Evolutionary conservation across 2,329 filamentous ascomycete species (phyloP), one percentile per base, ranked within the genome.

Genomic region (Penicillium brasilianum): DNA sequence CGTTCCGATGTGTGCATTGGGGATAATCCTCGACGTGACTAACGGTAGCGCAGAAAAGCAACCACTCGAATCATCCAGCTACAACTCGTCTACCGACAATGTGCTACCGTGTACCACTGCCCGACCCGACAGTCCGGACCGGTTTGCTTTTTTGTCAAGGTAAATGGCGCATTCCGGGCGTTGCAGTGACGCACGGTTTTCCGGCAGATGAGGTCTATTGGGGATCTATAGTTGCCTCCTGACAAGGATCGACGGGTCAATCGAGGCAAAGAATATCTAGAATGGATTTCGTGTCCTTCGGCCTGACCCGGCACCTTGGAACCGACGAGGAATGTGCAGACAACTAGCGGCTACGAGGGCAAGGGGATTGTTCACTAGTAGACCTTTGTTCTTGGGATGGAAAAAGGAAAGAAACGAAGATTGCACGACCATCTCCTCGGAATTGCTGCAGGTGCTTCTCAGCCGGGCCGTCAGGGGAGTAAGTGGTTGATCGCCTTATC

Each of bases 401-500:
- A 22, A 61, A 43, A 44, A 61, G 51, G 11, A 49, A 61, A 14
- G 48, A 43, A 11, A 41, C 30, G 20, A 44, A 7, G 20, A 51
- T 53, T 10, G 48, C 48, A 50, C 50, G 50, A 39, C 32, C 50
- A 53, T 53, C 50, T 53, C 50, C 50, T 53, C 50, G 50, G 50
- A 53, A 53, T 25, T 39, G 50, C 50, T 37, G 50, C 32, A 53
- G 36, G 36, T 28, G n/a, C 50, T 25, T 28, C 28, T 51, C 49
- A 30, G 28, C 49, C 20, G 49, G 32, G 20, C 20, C 50, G 50
- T 13, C 50, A 53, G 48, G 48, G 48, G 48, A 18, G 9, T n/a
- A n/a, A 48, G 22, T 14, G 44, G 28, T 16, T 28, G 28, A 39
- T 52, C 20, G 49, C 34, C 49, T 52, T 36, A 52, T 39, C 32